A percentile compares a stretch with the other conserved stretches of the same genome.
Evolutionary conservation across 345 rosid species (phyloP).

Genomic region (Hibiscus trionum): DNA sequence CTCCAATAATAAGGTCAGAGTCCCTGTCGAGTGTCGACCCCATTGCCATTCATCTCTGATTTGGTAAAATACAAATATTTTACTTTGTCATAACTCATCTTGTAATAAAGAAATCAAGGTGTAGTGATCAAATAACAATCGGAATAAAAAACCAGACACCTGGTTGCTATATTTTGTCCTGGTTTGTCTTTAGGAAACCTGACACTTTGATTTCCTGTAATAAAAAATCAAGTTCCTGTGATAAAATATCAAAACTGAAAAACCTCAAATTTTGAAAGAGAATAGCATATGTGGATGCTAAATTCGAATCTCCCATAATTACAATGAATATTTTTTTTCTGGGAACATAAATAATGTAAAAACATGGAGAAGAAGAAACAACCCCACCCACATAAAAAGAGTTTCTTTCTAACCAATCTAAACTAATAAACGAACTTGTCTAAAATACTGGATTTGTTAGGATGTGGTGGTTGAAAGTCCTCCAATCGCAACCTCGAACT

Average conservation of each 20-base stretch:
- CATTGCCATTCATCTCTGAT: too few species aligned
- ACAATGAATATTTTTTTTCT: background rate
- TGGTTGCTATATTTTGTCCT: background rate
- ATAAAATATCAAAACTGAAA: too few species aligned
- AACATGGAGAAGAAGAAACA: too few species aligned
- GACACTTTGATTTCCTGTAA: too few species aligned
- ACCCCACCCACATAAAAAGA: slow-evolving; percentile 24
- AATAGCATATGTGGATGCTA: background rate
- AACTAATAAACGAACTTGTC: slow-evolving; percentile 36
- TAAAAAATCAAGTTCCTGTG: background rate
- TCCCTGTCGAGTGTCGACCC: too few species aligned
- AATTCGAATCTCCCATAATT: background rate
- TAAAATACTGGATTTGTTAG: slow-evolving; percentile 53
- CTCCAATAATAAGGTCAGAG: too few species aligned
- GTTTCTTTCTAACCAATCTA: slow-evolving; percentile 14
- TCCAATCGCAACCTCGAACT: slow-evolving; percentile 54
- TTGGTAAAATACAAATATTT: too few species aligned
- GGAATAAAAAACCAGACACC: background rate
- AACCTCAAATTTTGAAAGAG: too few species aligned
- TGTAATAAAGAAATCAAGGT: background rate
- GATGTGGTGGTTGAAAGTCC: slow-evolving; percentile 59
- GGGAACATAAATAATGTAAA: background rate
- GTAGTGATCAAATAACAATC: background rate
- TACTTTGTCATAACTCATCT: too few species aligned
- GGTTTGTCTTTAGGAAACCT: background rate